Percentiles rank a stretch among this genome's conserved stretches.
Conservation (phyloP, 2,329 filamentous ascomycete genomes). For the Simplicillium sp. region DNA sequence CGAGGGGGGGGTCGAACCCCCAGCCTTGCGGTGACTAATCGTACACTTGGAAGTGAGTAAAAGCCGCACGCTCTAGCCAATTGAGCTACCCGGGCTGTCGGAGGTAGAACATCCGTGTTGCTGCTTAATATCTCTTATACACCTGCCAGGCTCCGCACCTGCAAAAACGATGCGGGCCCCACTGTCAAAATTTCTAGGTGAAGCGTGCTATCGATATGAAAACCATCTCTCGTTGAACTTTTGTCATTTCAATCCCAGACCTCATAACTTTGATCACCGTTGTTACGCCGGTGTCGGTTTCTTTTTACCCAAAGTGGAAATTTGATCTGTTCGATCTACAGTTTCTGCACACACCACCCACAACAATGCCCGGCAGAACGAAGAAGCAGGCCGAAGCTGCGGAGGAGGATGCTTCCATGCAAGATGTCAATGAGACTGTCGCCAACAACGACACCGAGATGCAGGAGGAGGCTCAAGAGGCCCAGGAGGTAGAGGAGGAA, state of each 20-base stretch:
- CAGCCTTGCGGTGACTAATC: conserved; percentile 17
- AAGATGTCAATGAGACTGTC: conserved; percentile 22
- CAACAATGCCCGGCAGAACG: conserved; percentile 29
- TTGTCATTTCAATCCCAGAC: not conserved
- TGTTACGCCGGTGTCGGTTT: too few relatives aligned
- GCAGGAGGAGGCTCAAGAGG: conserved; percentile 13
- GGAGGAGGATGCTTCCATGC: conserved; percentile 30
- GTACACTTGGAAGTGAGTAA: conserved; percentile 7
- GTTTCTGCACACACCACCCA: not conserved
- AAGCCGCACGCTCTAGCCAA: conserved; percentile 23
- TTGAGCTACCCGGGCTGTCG: conserved; percentile 19
- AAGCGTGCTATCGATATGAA: conserved; percentile 4
- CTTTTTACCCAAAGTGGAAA: too few relatives aligned
- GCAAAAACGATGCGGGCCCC: not conserved
- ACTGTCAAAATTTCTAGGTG: not conserved
- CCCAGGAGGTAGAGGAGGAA: conserved; percentile 32
- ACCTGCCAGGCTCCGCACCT: too few relatives aligned
- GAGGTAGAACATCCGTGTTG: not conserved
- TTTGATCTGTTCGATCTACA: too few relatives aligned
- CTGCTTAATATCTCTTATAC: conserved; percentile 1
- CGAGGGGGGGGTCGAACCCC: conserved; percentile 22
- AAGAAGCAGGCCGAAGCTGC: conserved; percentile 20
- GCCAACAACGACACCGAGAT: conserved; percentile 26
- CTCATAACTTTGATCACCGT: too few relatives aligned
- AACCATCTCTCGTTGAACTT: not conserved